A percentile compares a stretch with the other conserved stretches of the same genome.
phyloP scores from a whole-genome alignment of 163 green algal genomes.

The Scenedesmus sp. region DNA sequence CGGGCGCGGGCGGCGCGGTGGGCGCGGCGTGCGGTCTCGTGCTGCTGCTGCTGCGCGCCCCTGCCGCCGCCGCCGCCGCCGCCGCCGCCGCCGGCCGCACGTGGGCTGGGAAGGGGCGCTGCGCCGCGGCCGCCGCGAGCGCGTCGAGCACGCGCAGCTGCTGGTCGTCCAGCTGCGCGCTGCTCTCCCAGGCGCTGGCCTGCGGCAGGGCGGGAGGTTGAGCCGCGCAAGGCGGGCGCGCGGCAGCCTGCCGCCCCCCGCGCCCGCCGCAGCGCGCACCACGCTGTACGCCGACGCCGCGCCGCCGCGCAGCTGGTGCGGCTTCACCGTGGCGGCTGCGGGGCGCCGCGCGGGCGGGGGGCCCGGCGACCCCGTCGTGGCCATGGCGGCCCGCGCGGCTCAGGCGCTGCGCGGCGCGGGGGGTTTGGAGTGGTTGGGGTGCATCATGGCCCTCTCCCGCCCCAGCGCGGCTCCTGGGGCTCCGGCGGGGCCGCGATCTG shows the following conservation, averaged over 20 bases:
- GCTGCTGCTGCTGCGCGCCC: constrained; percentile 13
- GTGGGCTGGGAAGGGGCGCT: constrained; percentile 70
- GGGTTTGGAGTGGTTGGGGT: too few species aligned
- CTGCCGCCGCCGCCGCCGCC: not conserved
- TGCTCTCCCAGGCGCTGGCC: constrained; percentile 76
- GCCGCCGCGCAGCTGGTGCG: constrained; percentile 23
- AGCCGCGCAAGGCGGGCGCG: not conserved
- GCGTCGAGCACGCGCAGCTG: constrained; percentile 72
- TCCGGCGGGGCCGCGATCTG: too few species aligned
- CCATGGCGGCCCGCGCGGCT: not conserved
- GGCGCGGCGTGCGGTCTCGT: not conserved
- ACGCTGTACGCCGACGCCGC: constrained; percentile 71
- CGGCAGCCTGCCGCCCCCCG: not conserved
- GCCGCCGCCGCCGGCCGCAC: constrained; percentile 38
- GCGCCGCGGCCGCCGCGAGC: constrained; percentile 59
- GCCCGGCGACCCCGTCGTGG: not conserved
- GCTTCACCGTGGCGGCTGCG: not conserved
- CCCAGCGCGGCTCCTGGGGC: too few species aligned
- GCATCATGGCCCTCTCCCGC: too few species aligned
- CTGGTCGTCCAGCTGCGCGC: constrained; percentile 66
- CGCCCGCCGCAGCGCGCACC: constrained; percentile 44
- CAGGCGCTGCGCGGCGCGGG: too few species aligned
- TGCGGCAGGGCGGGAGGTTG: constrained; percentile 45
- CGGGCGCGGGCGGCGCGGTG: not conserved
- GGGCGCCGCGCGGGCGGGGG: not conserved